Conservation (phyloP, 1,139 yeast species). For the Hansenula sp. region DNA sequence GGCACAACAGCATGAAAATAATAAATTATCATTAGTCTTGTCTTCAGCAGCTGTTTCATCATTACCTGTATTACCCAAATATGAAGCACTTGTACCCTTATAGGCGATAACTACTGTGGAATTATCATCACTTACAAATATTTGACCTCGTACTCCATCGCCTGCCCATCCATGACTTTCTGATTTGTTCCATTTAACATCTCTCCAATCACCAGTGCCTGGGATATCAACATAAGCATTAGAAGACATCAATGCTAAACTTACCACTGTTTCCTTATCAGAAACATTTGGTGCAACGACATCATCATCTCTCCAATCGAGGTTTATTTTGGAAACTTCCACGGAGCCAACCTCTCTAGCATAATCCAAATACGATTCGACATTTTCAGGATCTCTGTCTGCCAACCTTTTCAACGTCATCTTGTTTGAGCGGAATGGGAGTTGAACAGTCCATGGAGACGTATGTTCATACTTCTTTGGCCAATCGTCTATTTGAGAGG, state of each 20-base stretch:
- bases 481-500: constrained; percentile 32
- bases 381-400: constrained; percentile 57
- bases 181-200: constrained; percentile 58
- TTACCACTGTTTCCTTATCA: constrained; percentile 68
- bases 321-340: constrained; percentile 35
- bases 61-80: constrained; percentile 63
- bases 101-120: constrained; percentile 74
- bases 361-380: constrained; percentile 63
- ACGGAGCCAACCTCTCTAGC: constrained; percentile 48
- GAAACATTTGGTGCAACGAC: constrained; percentile 67
- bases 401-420: constrained; percentile 42
- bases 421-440: constrained; percentile 24
- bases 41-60: constrained; percentile 79
- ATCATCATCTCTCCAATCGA: constrained; percentile 51
- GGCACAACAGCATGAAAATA: constrained; percentile 97
- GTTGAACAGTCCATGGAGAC: constrained; percentile 41
- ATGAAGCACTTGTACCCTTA: constrained; percentile 93
- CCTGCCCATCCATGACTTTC: constrained; percentile 79
- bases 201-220: constrained; percentile 81
- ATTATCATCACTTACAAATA: constrained; percentile 66
- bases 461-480: constrained; percentile 31
- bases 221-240: constrained; percentile 88
- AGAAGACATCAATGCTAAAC: constrained; percentile 82
- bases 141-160: constrained; percentile 86
- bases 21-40: constrained; percentile 78